Evolutionary conservation across 2,329 filamentous ascomycete species (phyloP).

Genomic region (Botrytis fabae): DNA sequence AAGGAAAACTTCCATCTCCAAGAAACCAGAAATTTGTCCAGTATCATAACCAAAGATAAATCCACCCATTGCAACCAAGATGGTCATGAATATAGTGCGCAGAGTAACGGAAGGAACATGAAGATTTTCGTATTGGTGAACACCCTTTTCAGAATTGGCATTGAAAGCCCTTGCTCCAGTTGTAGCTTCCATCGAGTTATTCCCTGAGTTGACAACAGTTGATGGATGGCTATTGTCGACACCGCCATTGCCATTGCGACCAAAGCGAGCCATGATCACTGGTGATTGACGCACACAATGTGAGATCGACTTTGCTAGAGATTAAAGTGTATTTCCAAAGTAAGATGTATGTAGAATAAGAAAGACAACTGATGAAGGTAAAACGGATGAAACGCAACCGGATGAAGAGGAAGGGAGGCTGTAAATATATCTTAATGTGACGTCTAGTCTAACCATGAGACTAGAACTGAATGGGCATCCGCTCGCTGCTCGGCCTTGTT

Average conservation of each 20-base stretch:
- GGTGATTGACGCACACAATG: neutral
- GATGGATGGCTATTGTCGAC: neutral
- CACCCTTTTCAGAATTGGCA: slow-evolving; percentile 4
- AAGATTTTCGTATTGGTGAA: neutral
- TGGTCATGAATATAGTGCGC: slow-evolving; percentile 28
- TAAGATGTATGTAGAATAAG: neutral
- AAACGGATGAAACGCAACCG: neutral
- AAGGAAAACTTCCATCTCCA: slow-evolving; percentile 59
- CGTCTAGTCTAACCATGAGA: neutral
- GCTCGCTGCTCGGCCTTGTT: slow-evolving; percentile 2
- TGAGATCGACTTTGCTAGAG: neutral
- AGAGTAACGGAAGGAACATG: slow-evolving; percentile 22
- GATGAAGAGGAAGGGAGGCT: neutral
- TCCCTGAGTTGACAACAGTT: neutral
- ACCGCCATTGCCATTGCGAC: slow-evolving; percentile 13
- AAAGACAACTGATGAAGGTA: neutral
- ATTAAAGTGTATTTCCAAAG: neutral
- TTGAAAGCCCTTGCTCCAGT: neutral
- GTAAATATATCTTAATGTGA: slow-evolving; percentile 6
- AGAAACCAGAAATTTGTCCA: slow-evolving; percentile 54
- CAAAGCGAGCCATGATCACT: slow-evolving; percentile 7
- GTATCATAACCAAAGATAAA: slow-evolving; percentile 42
- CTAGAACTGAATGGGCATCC: neutral
- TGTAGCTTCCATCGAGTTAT: slow-evolving; percentile 7
- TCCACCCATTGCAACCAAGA: slow-evolving; percentile 40